Evolutionary conservation across 1,284 basidiomycete species (phyloP).

Genomic region (Puccinia polysora): DNA sequence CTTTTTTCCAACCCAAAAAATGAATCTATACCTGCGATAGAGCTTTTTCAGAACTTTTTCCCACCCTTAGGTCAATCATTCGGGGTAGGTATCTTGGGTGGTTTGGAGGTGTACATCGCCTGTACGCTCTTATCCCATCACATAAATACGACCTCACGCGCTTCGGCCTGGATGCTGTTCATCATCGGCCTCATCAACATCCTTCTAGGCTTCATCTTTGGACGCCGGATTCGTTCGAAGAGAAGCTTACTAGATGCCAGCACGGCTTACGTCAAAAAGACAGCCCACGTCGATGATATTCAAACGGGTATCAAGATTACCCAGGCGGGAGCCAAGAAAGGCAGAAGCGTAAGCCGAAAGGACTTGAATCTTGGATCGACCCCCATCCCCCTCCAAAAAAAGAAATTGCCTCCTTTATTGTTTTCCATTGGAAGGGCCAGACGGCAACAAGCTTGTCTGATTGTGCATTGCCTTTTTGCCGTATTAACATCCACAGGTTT

Average conservation of each 20-base stretch:
- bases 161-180: slow-evolving; percentile 30
- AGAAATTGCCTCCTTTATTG: no score
- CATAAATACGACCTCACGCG: neutral
- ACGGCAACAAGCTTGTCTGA: neutral
- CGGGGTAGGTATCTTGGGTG: slow-evolving; percentile 35
- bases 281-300: slow-evolving; percentile 37
- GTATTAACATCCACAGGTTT: neutral
- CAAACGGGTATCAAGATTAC: slow-evolving; percentile 36
- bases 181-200: slow-evolving; percentile 34
- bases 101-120: slow-evolving; percentile 29
- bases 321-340: slow-evolving; percentile 7
- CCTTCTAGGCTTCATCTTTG: slow-evolving; percentile 34
- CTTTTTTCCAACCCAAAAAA: no score
- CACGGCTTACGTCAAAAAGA: slow-evolving; percentile 39
- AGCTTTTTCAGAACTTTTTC: slow-evolving; percentile 35
- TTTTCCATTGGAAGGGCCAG: neutral
- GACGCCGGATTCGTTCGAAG: slow-evolving; percentile 35
- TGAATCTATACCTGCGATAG: no score
- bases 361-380: neutral
- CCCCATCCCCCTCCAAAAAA: neutral
- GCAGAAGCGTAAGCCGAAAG: slow-evolving; percentile 26
- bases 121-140: slow-evolving; percentile 24
- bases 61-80: slow-evolving; percentile 40
- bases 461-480: neutral
- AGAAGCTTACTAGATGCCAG: slow-evolving; percentile 41